Evolutionary conservation across 306 rosid genomes (phyloP), one percentile per base, ranked within the genome.

Genomic region (Pterocarpus santalinus): DNA sequence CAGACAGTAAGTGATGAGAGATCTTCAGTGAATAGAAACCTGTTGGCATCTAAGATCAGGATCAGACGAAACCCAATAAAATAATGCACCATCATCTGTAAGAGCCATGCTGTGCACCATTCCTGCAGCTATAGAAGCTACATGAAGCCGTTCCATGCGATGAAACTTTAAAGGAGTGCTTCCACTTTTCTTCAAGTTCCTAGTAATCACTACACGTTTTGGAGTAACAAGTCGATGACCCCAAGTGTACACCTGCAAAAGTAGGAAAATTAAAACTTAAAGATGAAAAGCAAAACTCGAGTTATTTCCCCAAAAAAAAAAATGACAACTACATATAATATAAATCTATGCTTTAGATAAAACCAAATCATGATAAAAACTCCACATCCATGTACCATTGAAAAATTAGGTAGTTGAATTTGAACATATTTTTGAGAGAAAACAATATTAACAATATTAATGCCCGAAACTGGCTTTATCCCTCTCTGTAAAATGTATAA

Each of bases 181-280:
- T 79, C 98, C 98, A 72, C 92, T 80, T 86, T 91, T 95, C 90
- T 95, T 95, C 11, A 95, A 89, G 88, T 89, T 93, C 89, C 97
- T 93, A 80, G 89, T 80, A 52, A 95, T 80, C 15, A 93, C 90
- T 36, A 93, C 97, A 66, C 99, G 98, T 80, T 83, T 90, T 34
- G 99, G 97, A 35, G 94, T 93, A 68, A 95, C 99, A 75, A 90
- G 95, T 58, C 93, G 90, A 89, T 95, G 94, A 77, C 99, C 99
- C 98, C 99, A 95, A 73, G 99, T 93, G 88, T 87, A 93, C 34
- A 93, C 99, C 99, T 95, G 88, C 81, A 67, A 66, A 85, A 83
- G 65, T 61, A 14, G 67, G 74, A 47, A 43, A 83, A 65, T 34
- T 72, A 62, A 51, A 80, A 65, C 51, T 33, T 38, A 63, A 72